These are phyloP conservation scores for Diaporthe australafricana DNA, from an alignment of 2,329 filamentous ascomycete species.

Conservation along the genomic window DNA sequence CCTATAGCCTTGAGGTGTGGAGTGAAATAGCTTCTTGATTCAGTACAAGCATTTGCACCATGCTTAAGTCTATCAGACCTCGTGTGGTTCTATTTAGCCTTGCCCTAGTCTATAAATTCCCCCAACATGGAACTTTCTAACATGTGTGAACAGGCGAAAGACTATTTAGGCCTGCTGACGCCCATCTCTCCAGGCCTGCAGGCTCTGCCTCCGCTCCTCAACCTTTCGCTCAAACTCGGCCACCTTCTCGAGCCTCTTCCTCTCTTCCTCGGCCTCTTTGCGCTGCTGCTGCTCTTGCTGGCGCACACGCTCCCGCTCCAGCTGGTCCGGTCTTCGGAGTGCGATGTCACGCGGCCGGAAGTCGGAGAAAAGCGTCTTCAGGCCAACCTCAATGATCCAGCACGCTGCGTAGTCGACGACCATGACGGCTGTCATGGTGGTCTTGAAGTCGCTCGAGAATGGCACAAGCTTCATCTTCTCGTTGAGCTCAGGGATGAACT, in stretches of 20 bases:
- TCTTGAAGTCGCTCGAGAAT: slow-evolving; percentile 90
- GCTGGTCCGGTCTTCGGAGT: slow-evolving; percentile 84
- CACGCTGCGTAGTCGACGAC: slow-evolving; percentile 87
- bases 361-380: slow-evolving; percentile 91
- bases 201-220: slow-evolving; percentile 60
- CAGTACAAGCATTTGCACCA: slow-evolving; percentile 5
- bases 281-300: slow-evolving; percentile 67
- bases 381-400: slow-evolving; percentile 85
- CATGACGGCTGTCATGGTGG: slow-evolving; percentile 87
- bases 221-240: slow-evolving; percentile 70
- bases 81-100: slow-evolving; percentile 2
- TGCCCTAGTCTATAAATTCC: not conserved
- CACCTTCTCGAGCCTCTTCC: slow-evolving; percentile 64
- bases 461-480: slow-evolving; percentile 91
- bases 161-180: slow-evolving; percentile 39
- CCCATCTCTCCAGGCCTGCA: slow-evolving; percentile 59
- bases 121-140: not conserved
- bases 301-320: slow-evolving; percentile 78
- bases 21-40: not conserved
- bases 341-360: slow-evolving; percentile 96
- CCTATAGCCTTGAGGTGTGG: not conserved
- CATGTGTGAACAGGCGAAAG: not conserved
- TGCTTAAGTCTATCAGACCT: slow-evolving; percentile 13
- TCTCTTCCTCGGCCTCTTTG: slow-evolving; percentile 61
- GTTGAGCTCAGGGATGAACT: slow-evolving; percentile 96